Percentiles rank a stretch among this genome's conserved stretches.
Conservation (phyloP, 2,329 filamentous ascomycete genomes). For the Lithohypha guttulata region DNA sequence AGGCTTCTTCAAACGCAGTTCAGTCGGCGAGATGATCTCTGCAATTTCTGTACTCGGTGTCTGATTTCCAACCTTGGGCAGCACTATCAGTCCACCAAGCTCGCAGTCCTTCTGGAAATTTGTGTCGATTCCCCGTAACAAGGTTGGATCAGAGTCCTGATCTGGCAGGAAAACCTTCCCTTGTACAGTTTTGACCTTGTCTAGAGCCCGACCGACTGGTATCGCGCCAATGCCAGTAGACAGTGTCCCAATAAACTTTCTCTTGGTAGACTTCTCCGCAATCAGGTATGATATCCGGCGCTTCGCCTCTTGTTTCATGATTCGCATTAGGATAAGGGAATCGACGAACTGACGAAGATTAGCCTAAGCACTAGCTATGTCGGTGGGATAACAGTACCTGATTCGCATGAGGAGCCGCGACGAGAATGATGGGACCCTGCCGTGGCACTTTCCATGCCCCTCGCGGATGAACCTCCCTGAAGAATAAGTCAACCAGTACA, state of each 20-base stretch:
- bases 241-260: conserved; percentile 77
- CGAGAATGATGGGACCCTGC: conserved; percentile 81
- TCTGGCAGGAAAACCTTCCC: conserved; percentile 85
- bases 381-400: conserved; percentile 54
- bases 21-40: conserved; percentile 67
- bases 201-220: conserved; percentile 85
- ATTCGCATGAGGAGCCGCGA: conserved; percentile 93
- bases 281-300: conserved; percentile 87
- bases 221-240: conserved; percentile 79
- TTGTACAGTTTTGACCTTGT: conserved; percentile 66
- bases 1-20: conserved; percentile 75
- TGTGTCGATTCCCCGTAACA: conserved; percentile 69
- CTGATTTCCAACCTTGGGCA: conserved; percentile 72
- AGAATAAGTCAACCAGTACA: conserved; percentile 87
- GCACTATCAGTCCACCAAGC: conserved; percentile 70
- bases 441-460: conserved; percentile 91
- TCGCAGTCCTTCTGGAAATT: conserved; percentile 66
- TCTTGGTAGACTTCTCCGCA: conserved; percentile 87
- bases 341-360: conserved; percentile 66
- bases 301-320: conserved; percentile 72
- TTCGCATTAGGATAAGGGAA: conserved; percentile 83
- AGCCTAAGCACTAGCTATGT: too few relatives aligned
- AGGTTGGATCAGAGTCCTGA: conserved; percentile 69
- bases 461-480: conserved; percentile 90
- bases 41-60: conserved; percentile 75